A percentile compares a stretch with the other conserved stretches of the same genome.
These are phyloP conservation scores for Chaetomium sp. DNA, from an alignment of 2,329 filamentous ascomycete species.

Conservation along the genomic window DNA sequence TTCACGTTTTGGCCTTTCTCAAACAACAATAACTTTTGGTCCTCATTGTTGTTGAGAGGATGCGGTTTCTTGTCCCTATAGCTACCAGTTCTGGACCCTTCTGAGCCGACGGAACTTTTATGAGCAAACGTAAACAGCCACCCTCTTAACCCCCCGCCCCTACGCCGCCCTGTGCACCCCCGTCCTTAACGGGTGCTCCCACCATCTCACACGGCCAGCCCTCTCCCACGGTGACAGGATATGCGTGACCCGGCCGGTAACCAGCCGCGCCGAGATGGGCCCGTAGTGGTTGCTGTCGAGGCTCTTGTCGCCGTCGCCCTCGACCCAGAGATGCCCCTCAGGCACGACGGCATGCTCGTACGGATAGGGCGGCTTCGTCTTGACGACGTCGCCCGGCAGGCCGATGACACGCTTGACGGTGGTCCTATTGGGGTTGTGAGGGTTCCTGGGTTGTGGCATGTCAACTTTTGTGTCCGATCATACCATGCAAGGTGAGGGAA, in stretches of 20 bases:
- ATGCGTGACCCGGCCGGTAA: constrained; percentile 73
- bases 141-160: neutral
- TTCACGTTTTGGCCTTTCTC: too few relatives aligned
- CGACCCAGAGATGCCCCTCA: constrained; percentile 88
- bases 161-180: constrained; percentile 24
- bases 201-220: constrained; percentile 60
- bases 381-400: constrained; percentile 75
- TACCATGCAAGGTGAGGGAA: too few relatives aligned
- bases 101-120: too few relatives aligned
- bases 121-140: too few relatives aligned
- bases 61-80: too few relatives aligned
- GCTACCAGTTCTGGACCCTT: too few relatives aligned
- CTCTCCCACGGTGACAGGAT: constrained; percentile 69
- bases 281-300: constrained; percentile 91
- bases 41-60: too few relatives aligned
- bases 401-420: constrained; percentile 84
- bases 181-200: constrained; percentile 48
- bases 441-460: constrained; percentile 56
- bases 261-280: constrained; percentile 72
- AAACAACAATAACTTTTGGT: too few relatives aligned
- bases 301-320: constrained; percentile 77
- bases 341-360: constrained; percentile 65
- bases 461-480: neutral
- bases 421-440: constrained; percentile 66
- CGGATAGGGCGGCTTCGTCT: constrained; percentile 63